Evolutionary conservation across 345 rosid genomes (phyloP), one percentile per base, ranked within the genome.

Genomic region (Syzygium oleosum): DNA sequence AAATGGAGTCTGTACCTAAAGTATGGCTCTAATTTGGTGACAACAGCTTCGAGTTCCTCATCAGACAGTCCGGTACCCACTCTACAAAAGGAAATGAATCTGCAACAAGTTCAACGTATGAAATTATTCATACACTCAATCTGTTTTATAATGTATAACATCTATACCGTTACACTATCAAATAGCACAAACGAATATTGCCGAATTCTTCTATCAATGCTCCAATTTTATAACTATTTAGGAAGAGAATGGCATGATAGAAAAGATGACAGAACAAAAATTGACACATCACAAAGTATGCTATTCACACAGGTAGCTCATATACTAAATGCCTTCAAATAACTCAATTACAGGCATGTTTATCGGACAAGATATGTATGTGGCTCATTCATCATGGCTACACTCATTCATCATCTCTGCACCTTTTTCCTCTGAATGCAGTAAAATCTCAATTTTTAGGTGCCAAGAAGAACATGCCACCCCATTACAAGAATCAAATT

Each of bases 31-130:
- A 97, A 88, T 92, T 97, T 97, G 87, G 93, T 92, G 17, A 95
- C 92, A 91, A 97, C 91, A 89, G 96, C 92, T 89, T 94, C 91
- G 31, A 95, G 96, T 90, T 97, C 99, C 54, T 97, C 98, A 88
- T 95, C 95, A 77, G 99, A 90, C 51, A 97, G 95, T 63, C 99
- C 99, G 58, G 97, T 94, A 89, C 99, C 99, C 87, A 97, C 99
- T 93, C 99, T 94, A 93, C 99, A 96, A 88, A 97, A 95, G 84
- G 99, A 96, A 87, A 95, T 83, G 92, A 95, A 97, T 89, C 99
- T 97, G 94, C 94, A 93, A 87, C 84, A 91, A 73, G 87, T 86
- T 43, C 52, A 84, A 84, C 0, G 4, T 5, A 7, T 84, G 85
- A 46, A 84, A 84, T 46, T 51, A 84, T 52, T 17, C 49, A 38